phyloP scores from a whole-genome alignment of 768 basidiomycete species.

The Termitomyces sp. region DNA sequence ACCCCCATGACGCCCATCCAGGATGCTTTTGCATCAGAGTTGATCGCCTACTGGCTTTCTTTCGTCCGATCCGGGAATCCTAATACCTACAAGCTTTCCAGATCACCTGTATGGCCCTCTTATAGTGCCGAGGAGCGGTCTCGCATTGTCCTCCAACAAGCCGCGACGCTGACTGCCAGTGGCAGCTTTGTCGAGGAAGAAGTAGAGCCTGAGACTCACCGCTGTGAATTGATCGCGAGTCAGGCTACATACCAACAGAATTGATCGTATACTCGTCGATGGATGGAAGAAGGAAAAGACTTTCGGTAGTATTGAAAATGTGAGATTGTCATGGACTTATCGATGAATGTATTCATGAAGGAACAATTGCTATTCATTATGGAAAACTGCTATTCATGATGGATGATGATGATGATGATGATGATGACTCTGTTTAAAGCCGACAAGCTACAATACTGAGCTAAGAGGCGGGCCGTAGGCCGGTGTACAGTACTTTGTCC shows the following conservation, averaged over 20 bases:
- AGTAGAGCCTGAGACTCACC: conserved; percentile 29
- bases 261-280: neutral
- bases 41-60: conserved; percentile 65
- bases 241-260: conserved; percentile 13
- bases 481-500: too few species aligned
- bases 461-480: too few species aligned
- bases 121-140: conserved; percentile 29
- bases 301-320: neutral
- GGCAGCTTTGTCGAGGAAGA: conserved; percentile 42
- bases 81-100: conserved; percentile 49
- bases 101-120: conserved; percentile 48
- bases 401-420: too few species aligned
- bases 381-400: too few species aligned
- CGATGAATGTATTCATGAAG: neutral
- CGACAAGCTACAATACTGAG: too few species aligned
- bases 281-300: neutral
- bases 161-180: conserved; percentile 27
- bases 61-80: conserved; percentile 58
- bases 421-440: too few species aligned
- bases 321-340: neutral
- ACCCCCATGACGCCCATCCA: conserved; percentile 37
- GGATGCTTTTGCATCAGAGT: conserved; percentile 50
- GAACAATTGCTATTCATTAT: neutral
- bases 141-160: conserved; percentile 47
- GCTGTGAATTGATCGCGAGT: conserved; percentile 28